Percentiles rank a stretch among this genome's conserved stretches.
These are phyloP conservation scores for Eimeria maxima DNA, from an alignment of 169 alveolate genomes.

Conservation along the genomic window DNA sequence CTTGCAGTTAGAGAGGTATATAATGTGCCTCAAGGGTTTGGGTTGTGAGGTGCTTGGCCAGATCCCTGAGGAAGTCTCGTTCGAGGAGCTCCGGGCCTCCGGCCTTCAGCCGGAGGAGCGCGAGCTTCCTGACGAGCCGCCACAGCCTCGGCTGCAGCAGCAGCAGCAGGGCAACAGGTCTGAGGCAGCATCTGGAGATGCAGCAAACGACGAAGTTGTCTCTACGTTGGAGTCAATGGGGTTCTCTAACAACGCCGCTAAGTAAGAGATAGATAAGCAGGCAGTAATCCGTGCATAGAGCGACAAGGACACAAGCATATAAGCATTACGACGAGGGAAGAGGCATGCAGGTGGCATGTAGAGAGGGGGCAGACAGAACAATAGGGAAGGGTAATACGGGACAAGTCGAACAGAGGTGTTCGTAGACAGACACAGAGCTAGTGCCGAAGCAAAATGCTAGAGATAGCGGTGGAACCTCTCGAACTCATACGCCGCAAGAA, in stretches of 20 bases:
- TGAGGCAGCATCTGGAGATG: constrained; percentile 10
- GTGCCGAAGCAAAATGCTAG: not conserved
- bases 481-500: not conserved
- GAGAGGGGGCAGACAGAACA: not conserved
- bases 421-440: not conserved
- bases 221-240: constrained; percentile 80
- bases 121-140: constrained; percentile 77
- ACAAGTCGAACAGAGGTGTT: not conserved
- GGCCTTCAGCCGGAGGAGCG: constrained; percentile 82
- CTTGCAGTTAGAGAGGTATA: not conserved
- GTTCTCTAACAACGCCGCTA: constrained; percentile 73
- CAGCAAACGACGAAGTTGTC: constrained; percentile 49
- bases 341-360: not conserved
- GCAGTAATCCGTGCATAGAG: not conserved
- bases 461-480: not conserved
- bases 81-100: constrained; percentile 77
- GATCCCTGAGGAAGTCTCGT: constrained; percentile 81
- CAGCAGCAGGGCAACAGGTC: not conserved
- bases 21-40: not conserved
- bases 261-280: constrained; percentile 23
- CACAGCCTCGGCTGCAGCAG: constrained; percentile 5
- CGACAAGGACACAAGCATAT: not conserved
- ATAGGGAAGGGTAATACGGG: not conserved
- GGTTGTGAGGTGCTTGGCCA: not conserved
- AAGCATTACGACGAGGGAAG: not conserved